A percentile compares a stretch with the other conserved stretches of the same genome.
phyloP scores from a whole-genome alignment of 345 rosid species.

The Rhizophora mangle region DNA sequence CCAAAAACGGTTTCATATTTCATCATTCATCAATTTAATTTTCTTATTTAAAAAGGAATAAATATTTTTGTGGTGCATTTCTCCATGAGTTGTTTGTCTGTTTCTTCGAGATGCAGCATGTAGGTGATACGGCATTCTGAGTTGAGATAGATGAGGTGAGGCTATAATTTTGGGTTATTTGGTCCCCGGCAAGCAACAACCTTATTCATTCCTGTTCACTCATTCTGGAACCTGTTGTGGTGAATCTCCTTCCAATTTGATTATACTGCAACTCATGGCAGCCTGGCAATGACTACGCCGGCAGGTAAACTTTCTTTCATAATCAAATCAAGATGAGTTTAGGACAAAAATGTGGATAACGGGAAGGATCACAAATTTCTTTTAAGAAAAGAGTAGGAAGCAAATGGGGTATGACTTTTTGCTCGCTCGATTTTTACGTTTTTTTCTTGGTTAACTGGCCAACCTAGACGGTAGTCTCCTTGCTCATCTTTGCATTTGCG shows the following conservation, averaged over 20 bases:
- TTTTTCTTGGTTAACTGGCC: too few species aligned
- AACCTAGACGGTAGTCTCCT: too few species aligned
- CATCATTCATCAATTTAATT: constrained; percentile 37
- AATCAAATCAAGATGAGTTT: too few species aligned
- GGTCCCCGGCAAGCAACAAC: background rate
- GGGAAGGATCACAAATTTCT: too few species aligned
- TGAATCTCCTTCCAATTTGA: background rate
- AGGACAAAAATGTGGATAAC: too few species aligned
- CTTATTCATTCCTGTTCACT: background rate
- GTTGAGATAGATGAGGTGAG: background rate
- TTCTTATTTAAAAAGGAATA: constrained; percentile 46
- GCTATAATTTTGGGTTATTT: background rate
- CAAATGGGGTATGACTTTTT: too few species aligned
- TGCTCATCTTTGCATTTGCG: too few species aligned
- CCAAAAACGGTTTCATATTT: constrained; percentile 39
- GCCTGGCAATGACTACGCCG: background rate
- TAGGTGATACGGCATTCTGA: background rate
- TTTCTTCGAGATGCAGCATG: constrained; percentile 7
- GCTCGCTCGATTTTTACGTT: too few species aligned
- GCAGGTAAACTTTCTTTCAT: background rate
- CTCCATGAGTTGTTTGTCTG: background rate
- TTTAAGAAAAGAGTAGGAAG: too few species aligned
- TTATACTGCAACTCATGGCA: background rate
- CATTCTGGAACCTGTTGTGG: background rate
- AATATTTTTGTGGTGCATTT: constrained; percentile 24